Evolutionary conservation across 2,329 filamentous ascomycete genomes (phyloP).

Genomic region (Colletotrichum lupini): DNA sequence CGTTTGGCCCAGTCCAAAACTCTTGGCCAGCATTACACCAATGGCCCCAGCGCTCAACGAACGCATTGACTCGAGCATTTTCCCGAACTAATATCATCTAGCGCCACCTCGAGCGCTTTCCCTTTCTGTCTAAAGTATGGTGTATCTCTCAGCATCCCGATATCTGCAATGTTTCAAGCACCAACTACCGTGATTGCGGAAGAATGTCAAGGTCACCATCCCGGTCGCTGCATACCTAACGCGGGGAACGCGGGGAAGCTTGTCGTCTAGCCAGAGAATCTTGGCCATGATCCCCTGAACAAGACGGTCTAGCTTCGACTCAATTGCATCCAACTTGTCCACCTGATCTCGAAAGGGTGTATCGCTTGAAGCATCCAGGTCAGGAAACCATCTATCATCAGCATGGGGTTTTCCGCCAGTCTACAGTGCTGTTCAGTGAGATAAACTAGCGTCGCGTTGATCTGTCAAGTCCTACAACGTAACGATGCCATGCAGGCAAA

Average conservation of each 20-base stretch:
- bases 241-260: conserved; percentile 6
- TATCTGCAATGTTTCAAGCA: background rate
- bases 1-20: background rate
- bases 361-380: background rate
- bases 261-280: background rate
- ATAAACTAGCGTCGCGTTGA: background rate
- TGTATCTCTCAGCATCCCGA: background rate
- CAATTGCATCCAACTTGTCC: background rate
- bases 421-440: background rate
- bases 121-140: background rate
- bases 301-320: background rate
- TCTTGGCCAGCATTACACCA: background rate
- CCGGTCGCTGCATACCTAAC: background rate
- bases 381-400: background rate
- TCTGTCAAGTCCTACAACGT: background rate
- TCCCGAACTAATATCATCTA: background rate
- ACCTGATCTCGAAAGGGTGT: background rate
- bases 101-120: too few relatives aligned
- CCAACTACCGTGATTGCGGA: background rate
- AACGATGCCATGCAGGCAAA: background rate
- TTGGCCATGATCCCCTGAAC: background rate
- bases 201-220: background rate
- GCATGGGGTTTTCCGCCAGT: background rate
- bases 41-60: background rate
- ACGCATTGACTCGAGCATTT: background rate